Conservation (phyloP, 192 early-diverging fungal species). For the Hyaloraphidium curvatum region DNA sequence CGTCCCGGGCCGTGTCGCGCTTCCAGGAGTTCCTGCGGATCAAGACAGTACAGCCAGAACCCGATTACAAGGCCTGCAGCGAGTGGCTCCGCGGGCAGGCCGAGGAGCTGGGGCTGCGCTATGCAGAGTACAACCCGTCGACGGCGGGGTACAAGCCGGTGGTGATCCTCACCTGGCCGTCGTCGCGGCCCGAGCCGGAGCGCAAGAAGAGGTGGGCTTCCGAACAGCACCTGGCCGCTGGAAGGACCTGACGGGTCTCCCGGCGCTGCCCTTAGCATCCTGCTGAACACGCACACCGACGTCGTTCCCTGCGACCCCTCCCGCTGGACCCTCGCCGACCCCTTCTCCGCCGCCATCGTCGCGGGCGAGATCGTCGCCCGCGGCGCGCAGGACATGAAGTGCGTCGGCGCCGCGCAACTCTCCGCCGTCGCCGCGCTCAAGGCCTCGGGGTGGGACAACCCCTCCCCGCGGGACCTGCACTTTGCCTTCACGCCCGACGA, state of each 20-base stretch:
- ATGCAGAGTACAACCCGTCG: too few relatives aligned
- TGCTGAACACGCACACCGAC: constrained; percentile 77
- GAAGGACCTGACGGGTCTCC: too few relatives aligned
- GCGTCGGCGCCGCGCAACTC: constrained; percentile 30
- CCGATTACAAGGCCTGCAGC: constrained; percentile 49
- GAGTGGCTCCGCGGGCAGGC: constrained; percentile 46
- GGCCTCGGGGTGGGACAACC: constrained; percentile 22
- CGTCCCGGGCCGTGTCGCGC: constrained; percentile 31
- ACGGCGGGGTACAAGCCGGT: constrained; percentile 43
- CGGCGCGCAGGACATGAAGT: constrained; percentile 83
- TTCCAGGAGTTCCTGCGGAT: constrained; percentile 71
- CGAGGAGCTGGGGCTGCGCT: constrained; percentile 40
- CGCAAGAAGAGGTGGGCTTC: too few relatives aligned
- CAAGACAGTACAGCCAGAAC: constrained; percentile 67
- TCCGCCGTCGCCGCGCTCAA: constrained; percentile 32
- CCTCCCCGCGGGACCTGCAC: constrained; percentile 49
- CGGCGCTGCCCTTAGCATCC: constrained; percentile 28
- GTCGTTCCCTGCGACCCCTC: constrained; percentile 73
- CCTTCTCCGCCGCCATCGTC: constrained; percentile 48
- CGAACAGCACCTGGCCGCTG: too few relatives aligned
- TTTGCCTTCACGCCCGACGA: constrained; percentile 67
- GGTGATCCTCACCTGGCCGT: constrained; percentile 51
- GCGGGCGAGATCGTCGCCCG: constrained; percentile 60
- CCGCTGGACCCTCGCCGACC: constrained; percentile 52
- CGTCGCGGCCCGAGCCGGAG: too few relatives aligned